A percentile compares a stretch with the other conserved stretches of the same genome.
phyloP scores from a whole-genome alignment of 352 stramenopile genomes.

The Phytophthora sojae region DNA sequence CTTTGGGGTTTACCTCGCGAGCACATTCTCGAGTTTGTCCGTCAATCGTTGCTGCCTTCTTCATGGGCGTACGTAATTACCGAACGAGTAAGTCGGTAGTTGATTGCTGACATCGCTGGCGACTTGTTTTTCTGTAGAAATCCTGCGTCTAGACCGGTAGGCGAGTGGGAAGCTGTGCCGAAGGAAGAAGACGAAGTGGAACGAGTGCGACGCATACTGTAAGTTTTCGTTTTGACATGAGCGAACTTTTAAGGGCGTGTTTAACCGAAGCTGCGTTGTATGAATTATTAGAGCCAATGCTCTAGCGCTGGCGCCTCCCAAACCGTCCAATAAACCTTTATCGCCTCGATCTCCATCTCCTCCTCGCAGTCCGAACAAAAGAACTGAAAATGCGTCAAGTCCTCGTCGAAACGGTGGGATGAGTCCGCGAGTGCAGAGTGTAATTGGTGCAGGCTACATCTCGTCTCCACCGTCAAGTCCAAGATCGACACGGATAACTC shows the following conservation, averaged over 20 bases:
- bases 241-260: neutral
- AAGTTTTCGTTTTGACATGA: neutral
- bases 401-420: constrained; percentile 18
- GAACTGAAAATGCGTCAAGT: constrained; percentile 6
- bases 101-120: neutral
- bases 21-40: constrained; percentile 82
- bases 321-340: constrained; percentile 19
- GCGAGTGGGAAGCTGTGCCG: constrained; percentile 55
- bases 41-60: constrained; percentile 74
- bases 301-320: constrained; percentile 16
- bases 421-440: constrained; percentile 20
- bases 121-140: constrained; percentile 10
- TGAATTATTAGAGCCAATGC: constrained; percentile 18
- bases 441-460: neutral
- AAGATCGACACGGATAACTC: constrained; percentile 12
- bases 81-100: neutral
- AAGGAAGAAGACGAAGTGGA: constrained; percentile 29
- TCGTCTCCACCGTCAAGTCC: constrained; percentile 12
- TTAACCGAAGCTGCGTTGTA: constrained; percentile 1
- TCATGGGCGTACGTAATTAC: constrained; percentile 54
- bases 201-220: constrained; percentile 24
- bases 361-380: constrained; percentile 21
- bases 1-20: constrained; percentile 75
- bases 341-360: constrained; percentile 30
- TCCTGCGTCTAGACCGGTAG: constrained; percentile 40